Percentiles rank a stretch among this genome's conserved stretches.
Evolutionary conservation across 2,329 filamentous ascomycete species (phyloP).

Genomic region (Ilyonectria destructans): DNA sequence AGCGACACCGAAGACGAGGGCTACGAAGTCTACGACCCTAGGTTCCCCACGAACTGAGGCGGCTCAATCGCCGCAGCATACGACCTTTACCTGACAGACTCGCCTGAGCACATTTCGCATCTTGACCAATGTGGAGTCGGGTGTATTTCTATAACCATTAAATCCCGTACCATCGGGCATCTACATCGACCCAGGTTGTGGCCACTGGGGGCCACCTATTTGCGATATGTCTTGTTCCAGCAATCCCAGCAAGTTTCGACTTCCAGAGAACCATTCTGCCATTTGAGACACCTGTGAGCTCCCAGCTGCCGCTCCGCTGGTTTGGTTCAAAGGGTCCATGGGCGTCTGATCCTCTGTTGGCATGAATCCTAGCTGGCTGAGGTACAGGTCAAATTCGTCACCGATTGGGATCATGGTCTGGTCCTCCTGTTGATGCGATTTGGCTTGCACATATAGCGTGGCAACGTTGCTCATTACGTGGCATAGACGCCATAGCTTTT

Average conservation of each 20-base stretch:
- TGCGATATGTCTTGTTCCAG: slow-evolving; percentile 74
- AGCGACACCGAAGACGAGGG: slow-evolving; percentile 81
- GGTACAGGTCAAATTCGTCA: slow-evolving; percentile 76
- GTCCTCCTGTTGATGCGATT: slow-evolving; percentile 64
- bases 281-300: slow-evolving; percentile 62
- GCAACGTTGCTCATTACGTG: slow-evolving; percentile 75
- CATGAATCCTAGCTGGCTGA: slow-evolving; percentile 76
- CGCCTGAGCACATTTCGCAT: not conserved
- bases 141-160: slow-evolving; percentile 21
- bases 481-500: slow-evolving; percentile 75
- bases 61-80: not conserved
- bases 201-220: slow-evolving; percentile 59
- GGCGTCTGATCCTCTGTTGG: slow-evolving; percentile 57
- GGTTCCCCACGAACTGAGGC: slow-evolving; percentile 72
- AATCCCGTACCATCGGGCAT: slow-evolving; percentile 24
- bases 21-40: slow-evolving; percentile 78
- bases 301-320: slow-evolving; percentile 43
- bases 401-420: slow-evolving; percentile 66
- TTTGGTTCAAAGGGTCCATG: slow-evolving; percentile 36
- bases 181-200: slow-evolving; percentile 47
- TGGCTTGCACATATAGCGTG: slow-evolving; percentile 74
- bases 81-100: not conserved
- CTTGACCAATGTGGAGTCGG: slow-evolving; percentile 4
- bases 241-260: slow-evolving; percentile 75
- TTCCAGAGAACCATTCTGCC: slow-evolving; percentile 78